A percentile compares a stretch with the other conserved stretches of the same genome.
These are phyloP conservation scores for Mallotus japonicus DNA, from an alignment of 441 rosid species.

Conservation along the genomic window DNA sequence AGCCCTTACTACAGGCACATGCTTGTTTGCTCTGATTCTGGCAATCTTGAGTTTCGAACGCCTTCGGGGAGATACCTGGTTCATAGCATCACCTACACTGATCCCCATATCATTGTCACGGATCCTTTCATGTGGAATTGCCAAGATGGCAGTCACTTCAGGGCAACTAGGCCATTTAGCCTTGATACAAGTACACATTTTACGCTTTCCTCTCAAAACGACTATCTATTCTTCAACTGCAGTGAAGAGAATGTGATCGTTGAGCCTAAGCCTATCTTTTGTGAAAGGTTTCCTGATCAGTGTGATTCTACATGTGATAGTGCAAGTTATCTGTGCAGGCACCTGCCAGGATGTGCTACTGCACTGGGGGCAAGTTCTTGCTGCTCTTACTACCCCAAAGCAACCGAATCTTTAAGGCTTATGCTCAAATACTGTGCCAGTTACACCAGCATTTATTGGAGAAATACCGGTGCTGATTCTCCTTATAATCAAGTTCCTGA, in stretches of 20 bases:
- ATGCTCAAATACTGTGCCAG: conserved; percentile 78
- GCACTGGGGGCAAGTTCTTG: conserved; percentile 56
- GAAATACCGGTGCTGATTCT: conserved; percentile 45
- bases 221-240: conserved; percentile 90
- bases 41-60: conserved; percentile 64
- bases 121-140: conserved; percentile 94
- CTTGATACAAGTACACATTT: conserved; percentile 83
- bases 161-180: conserved; percentile 79
- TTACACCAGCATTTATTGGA: conserved; percentile 83
- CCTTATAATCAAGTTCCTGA: conserved; percentile 70
- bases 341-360: conserved; percentile 68
- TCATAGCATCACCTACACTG: conserved; percentile 65
- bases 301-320: conserved; percentile 92
- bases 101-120: conserved; percentile 66
- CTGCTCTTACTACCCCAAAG: conserved; percentile 82
- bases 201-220: conserved; percentile 75
- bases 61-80: conserved; percentile 82
- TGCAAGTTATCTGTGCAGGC: conserved; percentile 81
- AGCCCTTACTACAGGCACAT: conserved; percentile 80
- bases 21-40: conserved; percentile 60
- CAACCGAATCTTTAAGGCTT: conserved; percentile 73
- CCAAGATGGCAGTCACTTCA: conserved; percentile 57
- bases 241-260: conserved; percentile 59
- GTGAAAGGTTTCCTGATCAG: conserved; percentile 81
- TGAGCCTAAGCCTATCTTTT: conserved; percentile 78